phyloP scores from a whole-genome alignment of 2,329 filamentous ascomycete species.

The Trichoderma oligosporum region DNA sequence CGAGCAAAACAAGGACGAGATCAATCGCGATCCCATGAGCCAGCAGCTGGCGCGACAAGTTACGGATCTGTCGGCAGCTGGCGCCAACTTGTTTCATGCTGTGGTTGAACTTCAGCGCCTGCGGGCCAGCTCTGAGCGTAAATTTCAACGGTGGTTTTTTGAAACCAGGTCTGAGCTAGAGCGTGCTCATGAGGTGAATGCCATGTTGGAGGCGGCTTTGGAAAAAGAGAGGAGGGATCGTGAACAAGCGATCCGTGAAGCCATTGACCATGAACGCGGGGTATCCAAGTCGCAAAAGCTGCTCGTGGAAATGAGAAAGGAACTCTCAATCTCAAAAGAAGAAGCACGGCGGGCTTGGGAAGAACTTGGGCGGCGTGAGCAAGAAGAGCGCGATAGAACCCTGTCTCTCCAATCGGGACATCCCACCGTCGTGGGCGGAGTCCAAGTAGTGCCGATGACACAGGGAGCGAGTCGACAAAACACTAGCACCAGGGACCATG shows the following conservation, averaged over 20 bases:
- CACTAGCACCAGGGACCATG: conserved; percentile 41
- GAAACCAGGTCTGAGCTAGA: conserved; percentile 89
- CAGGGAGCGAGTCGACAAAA: conserved; percentile 52
- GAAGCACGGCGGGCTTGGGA: conserved; percentile 96
- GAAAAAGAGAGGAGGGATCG: conserved; percentile 68
- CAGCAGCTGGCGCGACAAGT: conserved; percentile 91
- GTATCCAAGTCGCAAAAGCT: conserved; percentile 74
- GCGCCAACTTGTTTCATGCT: conserved; percentile 94
- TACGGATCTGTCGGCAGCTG: conserved; percentile 92
- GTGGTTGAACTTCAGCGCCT: conserved; percentile 93
- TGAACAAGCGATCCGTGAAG: conserved; percentile 62
- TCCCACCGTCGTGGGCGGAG: conserved; percentile 84
- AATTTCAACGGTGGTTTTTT: conserved; percentile 98
- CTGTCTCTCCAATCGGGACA: conserved; percentile 81
- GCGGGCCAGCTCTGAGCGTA: conserved; percentile 90
- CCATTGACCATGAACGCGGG: conserved; percentile 64
- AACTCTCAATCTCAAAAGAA: conserved; percentile 91
- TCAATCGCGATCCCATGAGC: conserved; percentile 76
- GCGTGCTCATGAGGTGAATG: conserved; percentile 75
- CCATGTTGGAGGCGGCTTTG: conserved; percentile 72
- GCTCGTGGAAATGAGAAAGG: conserved; percentile 85
- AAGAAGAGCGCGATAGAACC: conserved; percentile 86
- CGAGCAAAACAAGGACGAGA: conserved; percentile 83
- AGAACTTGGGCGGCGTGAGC: conserved; percentile 86
- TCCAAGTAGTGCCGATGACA: conserved; percentile 92